A percentile compares a stretch with the other conserved stretches of the same genome.
These are phyloP conservation scores for Colletotrichum acutatum DNA, from an alignment of 2,329 filamentous ascomycete genomes.

Conservation along the genomic window DNA sequence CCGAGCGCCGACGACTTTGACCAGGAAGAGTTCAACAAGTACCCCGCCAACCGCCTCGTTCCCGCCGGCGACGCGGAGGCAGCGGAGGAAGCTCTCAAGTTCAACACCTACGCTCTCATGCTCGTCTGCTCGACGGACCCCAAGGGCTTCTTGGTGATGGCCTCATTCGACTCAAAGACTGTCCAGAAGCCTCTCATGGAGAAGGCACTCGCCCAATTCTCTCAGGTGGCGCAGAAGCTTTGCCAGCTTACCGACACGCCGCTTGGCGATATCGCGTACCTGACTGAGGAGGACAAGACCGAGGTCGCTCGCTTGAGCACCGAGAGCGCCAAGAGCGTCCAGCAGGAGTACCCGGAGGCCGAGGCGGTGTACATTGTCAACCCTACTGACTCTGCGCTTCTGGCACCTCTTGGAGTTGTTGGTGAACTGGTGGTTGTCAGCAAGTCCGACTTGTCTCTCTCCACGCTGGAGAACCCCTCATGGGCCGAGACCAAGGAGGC, in stretches of 20 bases:
- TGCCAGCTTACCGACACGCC: constrained; percentile 49
- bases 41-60: constrained; percentile 62
- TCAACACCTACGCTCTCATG: constrained; percentile 72
- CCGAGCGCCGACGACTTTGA: constrained; percentile 49
- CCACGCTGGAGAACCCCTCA: constrained; percentile 40
- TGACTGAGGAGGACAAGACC: constrained; percentile 47
- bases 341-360: constrained; percentile 39
- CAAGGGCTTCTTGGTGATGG: constrained; percentile 67
- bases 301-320: constrained; percentile 46
- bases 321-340: constrained; percentile 37
- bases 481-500: constrained; percentile 42
- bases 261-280: constrained; percentile 47
- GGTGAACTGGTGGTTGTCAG: constrained; percentile 57
- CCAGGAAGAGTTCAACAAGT: constrained; percentile 43
- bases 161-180: constrained; percentile 73
- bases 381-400: constrained; percentile 44
- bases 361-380: constrained; percentile 54
- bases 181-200: constrained; percentile 64
- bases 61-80: constrained; percentile 66
- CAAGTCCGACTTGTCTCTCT: constrained; percentile 39
- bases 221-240: constrained; percentile 60
- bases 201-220: constrained; percentile 62
- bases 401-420: constrained; percentile 53
- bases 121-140: constrained; percentile 71
- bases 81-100: constrained; percentile 68